These are phyloP conservation scores for Cicer judaicum DNA, from an alignment of 306 rosid species.

Conservation along the genomic window DNA sequence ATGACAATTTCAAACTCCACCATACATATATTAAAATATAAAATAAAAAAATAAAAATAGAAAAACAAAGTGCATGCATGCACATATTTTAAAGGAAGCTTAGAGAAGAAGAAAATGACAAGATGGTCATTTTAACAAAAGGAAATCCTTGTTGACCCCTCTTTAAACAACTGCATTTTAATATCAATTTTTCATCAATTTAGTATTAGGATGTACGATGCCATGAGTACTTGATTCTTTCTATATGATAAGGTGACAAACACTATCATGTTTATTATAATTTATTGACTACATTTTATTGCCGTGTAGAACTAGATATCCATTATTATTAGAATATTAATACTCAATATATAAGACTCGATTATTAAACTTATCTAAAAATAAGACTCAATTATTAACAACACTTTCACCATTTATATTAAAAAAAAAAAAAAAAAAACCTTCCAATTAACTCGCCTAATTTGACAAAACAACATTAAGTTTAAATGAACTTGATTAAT, in stretches of 20 bases:
- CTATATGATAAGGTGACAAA: constrained; percentile 21
- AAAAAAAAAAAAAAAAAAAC: too few relatives aligned
- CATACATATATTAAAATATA: not conserved
- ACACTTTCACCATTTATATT: not conserved
- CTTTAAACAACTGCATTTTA: constrained; percentile 31
- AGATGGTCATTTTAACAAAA: constrained; percentile 28
- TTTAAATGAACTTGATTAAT: not conserved
- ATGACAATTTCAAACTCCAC: constrained; percentile 40
- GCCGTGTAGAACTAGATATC: constrained; percentile 42
- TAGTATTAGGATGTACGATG: constrained; percentile 10
- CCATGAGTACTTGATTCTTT: constrained; percentile 38
- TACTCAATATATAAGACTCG: not conserved
- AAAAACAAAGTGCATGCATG: constrained; percentile 37
- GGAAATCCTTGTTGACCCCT: constrained; percentile 38
- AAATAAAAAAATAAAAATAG: too few relatives aligned
- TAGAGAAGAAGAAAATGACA: constrained; percentile 33
- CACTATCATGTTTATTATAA: not conserved
- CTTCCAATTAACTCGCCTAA: too few relatives aligned
- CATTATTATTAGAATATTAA: not conserved
- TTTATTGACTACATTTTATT: constrained; percentile 28
- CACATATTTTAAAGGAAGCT: constrained; percentile 40
- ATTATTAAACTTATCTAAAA: not conserved
- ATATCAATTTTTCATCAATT: constrained; percentile 29
- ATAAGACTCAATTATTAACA: constrained; percentile 36
- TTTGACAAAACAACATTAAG: not conserved